Conservation (phyloP, 441 rosid species). For the Eugenia klotzschiana region DNA sequence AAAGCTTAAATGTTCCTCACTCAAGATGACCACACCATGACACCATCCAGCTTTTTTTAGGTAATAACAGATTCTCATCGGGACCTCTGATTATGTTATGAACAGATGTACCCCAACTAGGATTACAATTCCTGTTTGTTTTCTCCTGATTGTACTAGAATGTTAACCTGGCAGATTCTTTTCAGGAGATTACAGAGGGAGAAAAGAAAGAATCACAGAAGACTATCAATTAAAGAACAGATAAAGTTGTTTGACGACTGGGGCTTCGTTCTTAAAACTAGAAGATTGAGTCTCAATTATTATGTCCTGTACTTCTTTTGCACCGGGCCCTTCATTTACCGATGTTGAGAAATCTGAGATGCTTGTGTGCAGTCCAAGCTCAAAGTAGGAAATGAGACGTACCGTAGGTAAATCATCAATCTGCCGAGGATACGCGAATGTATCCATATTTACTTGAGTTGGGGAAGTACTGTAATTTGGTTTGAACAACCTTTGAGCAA, state of each 20-base stretch:
- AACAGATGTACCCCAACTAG: not conserved
- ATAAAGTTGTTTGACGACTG: too few relatives aligned
- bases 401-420: not conserved
- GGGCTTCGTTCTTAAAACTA: not conserved
- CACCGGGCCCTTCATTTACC: not conserved
- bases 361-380: not conserved
- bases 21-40: not conserved
- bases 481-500: not conserved
- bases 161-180: not conserved
- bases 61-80: not conserved
- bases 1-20: not conserved
- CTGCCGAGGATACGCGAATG: not conserved
- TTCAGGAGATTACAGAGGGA: not conserved
- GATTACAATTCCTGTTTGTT: not conserved
- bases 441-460: not conserved
- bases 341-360: not conserved
- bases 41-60: not conserved
- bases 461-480: not conserved
- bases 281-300: not conserved
- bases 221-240: not conserved
- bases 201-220: not conserved
- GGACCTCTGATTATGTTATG: not conserved
- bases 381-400: not conserved
- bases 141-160: not conserved
- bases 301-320: not conserved